These are phyloP conservation scores for Penicillium fuscoglaucum DNA, from an alignment of 2,329 filamentous ascomycete species.

Conservation along the genomic window DNA sequence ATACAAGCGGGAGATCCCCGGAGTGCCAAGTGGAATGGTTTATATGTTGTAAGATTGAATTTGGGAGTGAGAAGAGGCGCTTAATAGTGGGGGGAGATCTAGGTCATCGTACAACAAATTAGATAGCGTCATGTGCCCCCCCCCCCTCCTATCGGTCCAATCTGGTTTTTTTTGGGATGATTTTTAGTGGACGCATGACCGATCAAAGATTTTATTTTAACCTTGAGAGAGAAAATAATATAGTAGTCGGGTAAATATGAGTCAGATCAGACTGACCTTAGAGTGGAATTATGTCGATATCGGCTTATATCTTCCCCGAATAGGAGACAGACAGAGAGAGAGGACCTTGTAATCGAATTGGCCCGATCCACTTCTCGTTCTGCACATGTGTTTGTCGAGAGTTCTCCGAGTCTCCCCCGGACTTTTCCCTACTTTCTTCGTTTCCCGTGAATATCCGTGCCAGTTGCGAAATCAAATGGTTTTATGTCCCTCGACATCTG, in stretches of 20 bases:
- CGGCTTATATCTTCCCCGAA: slow-evolving; percentile 18
- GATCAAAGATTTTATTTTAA: background rate
- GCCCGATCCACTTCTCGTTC: background rate
- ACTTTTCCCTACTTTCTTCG: slow-evolving; percentile 4
- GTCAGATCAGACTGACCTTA: background rate
- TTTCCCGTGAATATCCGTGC: slow-evolving; percentile 26
- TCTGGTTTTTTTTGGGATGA: background rate
- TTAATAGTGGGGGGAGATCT: background rate
- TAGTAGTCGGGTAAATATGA: background rate
- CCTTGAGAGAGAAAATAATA: background rate
- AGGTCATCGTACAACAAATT: background rate
- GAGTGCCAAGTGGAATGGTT: slow-evolving; percentile 13
- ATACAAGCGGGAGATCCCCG: slow-evolving; percentile 20
- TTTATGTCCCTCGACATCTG: background rate
- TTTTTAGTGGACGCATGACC: slow-evolving; percentile 21
- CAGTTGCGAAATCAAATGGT: background rate
- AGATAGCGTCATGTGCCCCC: slow-evolving; percentile 7
- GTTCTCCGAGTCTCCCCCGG: slow-evolving; percentile 28
- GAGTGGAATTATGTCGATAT: background rate
- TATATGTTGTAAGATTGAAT: background rate
- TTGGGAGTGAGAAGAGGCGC: background rate
- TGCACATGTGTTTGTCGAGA: slow-evolving; percentile 17
- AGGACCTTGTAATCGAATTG: slow-evolving; percentile 1
- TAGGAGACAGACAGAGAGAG: background rate
- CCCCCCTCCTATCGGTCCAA: background rate